Percentiles rank a stretch among this genome's conserved stretches.
These are phyloP conservation scores for Dactylellina drechsleri DNA, from an alignment of 2,329 filamentous ascomycete genomes.

Conservation along the genomic window DNA sequence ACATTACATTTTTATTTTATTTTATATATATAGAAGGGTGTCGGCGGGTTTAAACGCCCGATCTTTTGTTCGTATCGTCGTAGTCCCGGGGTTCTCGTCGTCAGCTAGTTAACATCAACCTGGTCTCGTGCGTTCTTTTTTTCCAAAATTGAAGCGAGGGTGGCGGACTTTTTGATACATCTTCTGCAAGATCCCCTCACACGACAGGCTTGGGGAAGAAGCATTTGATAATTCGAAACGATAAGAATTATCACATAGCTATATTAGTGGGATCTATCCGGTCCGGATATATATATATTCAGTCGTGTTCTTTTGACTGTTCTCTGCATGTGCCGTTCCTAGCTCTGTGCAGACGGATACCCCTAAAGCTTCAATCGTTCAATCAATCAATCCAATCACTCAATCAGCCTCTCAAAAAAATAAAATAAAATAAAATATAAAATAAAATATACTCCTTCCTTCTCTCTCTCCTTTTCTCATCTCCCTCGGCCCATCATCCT, in stretches of 20 bases:
- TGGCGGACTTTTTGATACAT: not conserved
- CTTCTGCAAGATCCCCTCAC: constrained; percentile 3
- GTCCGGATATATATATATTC: no score
- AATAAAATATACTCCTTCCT: not conserved
- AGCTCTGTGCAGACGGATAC: no score
- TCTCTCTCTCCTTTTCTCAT: not conserved
- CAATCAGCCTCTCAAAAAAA: not conserved
- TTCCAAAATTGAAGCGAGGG: not conserved
- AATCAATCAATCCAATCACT: not conserved
- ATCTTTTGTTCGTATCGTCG: not conserved
- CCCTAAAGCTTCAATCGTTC: no score
- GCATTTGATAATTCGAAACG: no score
- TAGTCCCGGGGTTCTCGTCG: not conserved
- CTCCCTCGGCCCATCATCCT: not conserved
- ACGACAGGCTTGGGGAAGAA: not conserved
- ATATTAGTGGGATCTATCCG: no score
- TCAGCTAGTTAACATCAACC: constrained; percentile 2
- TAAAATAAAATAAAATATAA: not conserved
- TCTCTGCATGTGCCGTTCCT: no score
- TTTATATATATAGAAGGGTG: not conserved
- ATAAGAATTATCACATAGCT: no score
- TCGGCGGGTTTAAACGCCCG: not conserved
- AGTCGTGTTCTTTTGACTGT: no score
- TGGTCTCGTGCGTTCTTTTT: constrained; percentile 2
- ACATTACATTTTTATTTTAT: not conserved